These are phyloP conservation scores for Fusarium hostae DNA, from an alignment of 2,329 filamentous ascomycete genomes.

Conservation along the genomic window DNA sequence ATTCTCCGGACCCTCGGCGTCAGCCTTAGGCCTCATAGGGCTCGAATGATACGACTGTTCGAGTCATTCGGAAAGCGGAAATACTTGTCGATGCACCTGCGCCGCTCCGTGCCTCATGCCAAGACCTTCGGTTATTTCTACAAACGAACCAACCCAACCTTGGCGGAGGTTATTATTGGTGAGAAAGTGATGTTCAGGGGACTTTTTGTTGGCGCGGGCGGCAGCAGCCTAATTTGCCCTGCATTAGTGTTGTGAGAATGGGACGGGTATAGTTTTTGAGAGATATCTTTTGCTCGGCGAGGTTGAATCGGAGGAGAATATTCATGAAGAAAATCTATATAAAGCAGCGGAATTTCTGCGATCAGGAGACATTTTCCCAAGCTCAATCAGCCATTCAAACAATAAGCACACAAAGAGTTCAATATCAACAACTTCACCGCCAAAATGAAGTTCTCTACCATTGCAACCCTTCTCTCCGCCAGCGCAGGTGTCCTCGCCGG, in stretches of 20 bases:
- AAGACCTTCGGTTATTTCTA: background rate
- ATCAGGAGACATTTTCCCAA: fast-evolving
- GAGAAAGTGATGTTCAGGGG: background rate
- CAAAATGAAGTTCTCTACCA: slow-evolving; percentile 10
- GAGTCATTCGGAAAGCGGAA: background rate
- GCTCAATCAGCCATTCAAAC: background rate
- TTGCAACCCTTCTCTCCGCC: background rate
- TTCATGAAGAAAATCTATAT: background rate
- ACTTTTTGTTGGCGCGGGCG: background rate
- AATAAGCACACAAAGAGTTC: fast-evolving
- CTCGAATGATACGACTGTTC: background rate
- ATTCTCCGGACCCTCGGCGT: background rate
- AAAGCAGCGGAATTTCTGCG: fast-evolving
- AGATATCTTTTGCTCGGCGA: background rate
- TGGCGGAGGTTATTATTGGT: background rate
- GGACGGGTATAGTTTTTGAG: background rate
- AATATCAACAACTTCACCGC: fast-evolving
- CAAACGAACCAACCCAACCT: background rate
- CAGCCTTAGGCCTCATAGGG: background rate
- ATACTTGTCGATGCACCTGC: background rate
- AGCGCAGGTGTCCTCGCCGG: background rate
- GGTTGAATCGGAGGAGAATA: background rate
- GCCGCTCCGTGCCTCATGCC: background rate
- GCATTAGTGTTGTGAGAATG: background rate
- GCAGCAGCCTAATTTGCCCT: background rate